Conservation (phyloP, 495 filamentous ascomycete species). For the Aspergillus haitiensis region DNA sequence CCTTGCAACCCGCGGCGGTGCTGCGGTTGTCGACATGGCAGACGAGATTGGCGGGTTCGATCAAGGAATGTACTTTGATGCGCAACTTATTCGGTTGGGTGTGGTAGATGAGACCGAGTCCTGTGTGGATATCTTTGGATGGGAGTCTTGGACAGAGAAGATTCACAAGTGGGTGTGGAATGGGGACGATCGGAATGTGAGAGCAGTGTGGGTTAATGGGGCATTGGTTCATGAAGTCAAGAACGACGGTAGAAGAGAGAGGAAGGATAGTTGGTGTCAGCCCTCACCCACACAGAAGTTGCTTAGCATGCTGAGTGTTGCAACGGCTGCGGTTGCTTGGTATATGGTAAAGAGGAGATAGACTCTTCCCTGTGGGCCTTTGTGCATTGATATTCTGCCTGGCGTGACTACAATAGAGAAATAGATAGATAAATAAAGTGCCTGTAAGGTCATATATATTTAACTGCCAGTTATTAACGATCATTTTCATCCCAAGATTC, state of each 20-base stretch:
- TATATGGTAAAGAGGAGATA: no score
- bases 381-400: no score
- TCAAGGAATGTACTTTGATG: slow-evolving; percentile 80
- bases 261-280: neutral
- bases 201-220: slow-evolving; percentile 78
- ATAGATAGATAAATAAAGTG: no score
- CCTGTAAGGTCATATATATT: no score
- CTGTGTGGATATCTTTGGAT: slow-evolving; percentile 79
- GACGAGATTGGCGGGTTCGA: slow-evolving; percentile 70
- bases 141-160: slow-evolving; percentile 73
- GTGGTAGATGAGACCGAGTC: neutral
- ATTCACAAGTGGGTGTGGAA: slow-evolving; percentile 88
- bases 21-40: slow-evolving; percentile 66
- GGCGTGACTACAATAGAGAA: no score
- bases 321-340: no score
- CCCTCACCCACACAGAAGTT: no score
- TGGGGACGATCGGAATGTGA: slow-evolving; percentile 82
- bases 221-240: slow-evolving; percentile 64
- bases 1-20: slow-evolving; percentile 69
- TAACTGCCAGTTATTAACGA: no score
- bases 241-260: neutral
- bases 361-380: no score
- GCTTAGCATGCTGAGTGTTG: no score
- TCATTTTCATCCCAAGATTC: no score
- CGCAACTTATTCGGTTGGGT: slow-evolving; percentile 64